phyloP scores from a whole-genome alignment of 345 rosid genomes.

The Murraya paniculata region DNA sequence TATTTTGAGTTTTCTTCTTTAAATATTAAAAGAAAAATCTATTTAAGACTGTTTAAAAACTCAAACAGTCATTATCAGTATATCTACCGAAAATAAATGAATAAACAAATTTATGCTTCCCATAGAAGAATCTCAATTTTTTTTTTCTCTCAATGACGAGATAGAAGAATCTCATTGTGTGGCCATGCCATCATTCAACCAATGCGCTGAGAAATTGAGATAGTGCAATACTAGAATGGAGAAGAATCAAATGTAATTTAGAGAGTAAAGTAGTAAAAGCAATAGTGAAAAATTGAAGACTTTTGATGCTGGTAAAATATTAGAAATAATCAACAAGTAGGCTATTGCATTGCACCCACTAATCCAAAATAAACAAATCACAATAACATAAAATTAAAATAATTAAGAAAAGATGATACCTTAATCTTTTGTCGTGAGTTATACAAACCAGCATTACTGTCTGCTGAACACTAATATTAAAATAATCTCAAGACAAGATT shows the following conservation, averaged over 20 bases:
- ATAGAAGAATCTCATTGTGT: too few species aligned
- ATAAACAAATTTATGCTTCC: not conserved
- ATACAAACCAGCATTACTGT: not conserved
- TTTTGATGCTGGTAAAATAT: not conserved
- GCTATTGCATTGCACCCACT: constrained; percentile 24
- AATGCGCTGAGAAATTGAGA: not conserved
- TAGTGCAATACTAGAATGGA: not conserved
- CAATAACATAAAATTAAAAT: not conserved
- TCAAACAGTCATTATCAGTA: not conserved
- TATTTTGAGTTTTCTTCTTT: constrained; percentile 14
- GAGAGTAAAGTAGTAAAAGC: constrained; percentile 4
- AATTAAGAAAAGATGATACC: constrained; percentile 23
- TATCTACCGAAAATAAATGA: constrained; percentile 2
- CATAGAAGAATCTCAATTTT: too few species aligned
- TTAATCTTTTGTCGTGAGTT: constrained; percentile 37
- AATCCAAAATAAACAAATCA: constrained; percentile 10
- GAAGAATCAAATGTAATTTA: constrained; percentile 5
- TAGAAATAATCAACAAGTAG: constrained; percentile 11
- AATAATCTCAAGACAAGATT: constrained; percentile 14
- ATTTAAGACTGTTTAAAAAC: not conserved
- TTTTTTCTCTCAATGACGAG: too few species aligned
- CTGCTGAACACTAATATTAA: constrained; percentile 22
- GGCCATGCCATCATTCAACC: too few species aligned
- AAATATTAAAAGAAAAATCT: constrained; percentile 9
- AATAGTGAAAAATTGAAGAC: not conserved